A percentile compares a stretch with the other conserved stretches of the same genome.
phyloP scores from a whole-genome alignment of 176 grass and related monocot species.

The Secale cereale region DNA sequence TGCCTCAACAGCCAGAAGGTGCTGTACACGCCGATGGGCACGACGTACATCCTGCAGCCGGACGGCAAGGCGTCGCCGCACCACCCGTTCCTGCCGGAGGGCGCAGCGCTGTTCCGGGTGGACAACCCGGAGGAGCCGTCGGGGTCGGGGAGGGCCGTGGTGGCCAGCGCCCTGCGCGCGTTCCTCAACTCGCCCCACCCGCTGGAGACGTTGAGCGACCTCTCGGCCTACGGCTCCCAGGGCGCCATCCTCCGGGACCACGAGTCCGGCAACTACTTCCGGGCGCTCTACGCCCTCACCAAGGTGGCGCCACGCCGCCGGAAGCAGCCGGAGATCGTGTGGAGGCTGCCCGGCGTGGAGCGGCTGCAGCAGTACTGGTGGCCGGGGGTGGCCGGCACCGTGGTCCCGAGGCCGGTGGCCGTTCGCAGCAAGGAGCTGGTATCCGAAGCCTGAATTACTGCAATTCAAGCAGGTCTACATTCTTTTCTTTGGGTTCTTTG shows the following conservation, averaged over 20 bases:
- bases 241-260: constrained; percentile 96
- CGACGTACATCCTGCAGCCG: constrained; percentile 88
- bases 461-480: neutral
- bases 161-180: constrained; percentile 58
- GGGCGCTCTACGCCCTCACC: constrained; percentile 56
- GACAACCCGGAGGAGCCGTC: constrained; percentile 29
- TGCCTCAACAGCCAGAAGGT: constrained; percentile 82
- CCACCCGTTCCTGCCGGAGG: constrained; percentile 80
- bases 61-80: constrained; percentile 54
- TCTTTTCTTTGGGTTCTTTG: constrained; percentile 41
- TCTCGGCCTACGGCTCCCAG: constrained; percentile 67
- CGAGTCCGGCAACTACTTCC: constrained; percentile 93
- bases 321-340: constrained; percentile 44
- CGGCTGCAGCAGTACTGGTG: constrained; percentile 73
- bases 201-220: constrained; percentile 90
- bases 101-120: constrained; percentile 73
- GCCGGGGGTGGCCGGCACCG: constrained; percentile 51
- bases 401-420: constrained; percentile 7
- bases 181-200: constrained; percentile 98
- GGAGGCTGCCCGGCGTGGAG: constrained; percentile 51
- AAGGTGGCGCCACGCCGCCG: constrained; percentile 35
- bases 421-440: constrained; percentile 55
- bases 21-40: constrained; percentile 83
- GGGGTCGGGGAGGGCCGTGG: constrained; percentile 33
- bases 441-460: constrained; percentile 27